These are phyloP conservation scores for Mortierella sp. DNA, from an alignment of 371 early-diverging fungal genomes.

Conservation along the genomic window DNA sequence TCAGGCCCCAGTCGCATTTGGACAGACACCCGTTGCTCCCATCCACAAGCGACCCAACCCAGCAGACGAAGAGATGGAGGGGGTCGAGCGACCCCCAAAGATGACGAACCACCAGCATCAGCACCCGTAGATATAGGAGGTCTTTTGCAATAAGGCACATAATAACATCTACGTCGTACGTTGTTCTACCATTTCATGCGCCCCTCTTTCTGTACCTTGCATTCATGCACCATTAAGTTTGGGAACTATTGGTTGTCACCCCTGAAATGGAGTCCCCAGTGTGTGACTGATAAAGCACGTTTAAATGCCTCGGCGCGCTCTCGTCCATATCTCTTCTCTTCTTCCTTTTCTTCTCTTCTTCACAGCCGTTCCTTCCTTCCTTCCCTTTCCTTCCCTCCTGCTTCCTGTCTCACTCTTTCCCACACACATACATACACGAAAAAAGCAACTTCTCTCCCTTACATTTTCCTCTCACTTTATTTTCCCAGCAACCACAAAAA, in stretches of 20 bases:
- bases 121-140: neutral
- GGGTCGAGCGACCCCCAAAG: conserved; percentile 34
- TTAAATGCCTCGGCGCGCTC: neutral
- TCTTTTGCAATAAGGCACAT: neutral
- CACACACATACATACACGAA: neutral
- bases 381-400: neutral
- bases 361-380: neutral
- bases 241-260: neutral
- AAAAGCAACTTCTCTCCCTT: neutral
- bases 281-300: too few species aligned
- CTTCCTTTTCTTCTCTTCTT: neutral
- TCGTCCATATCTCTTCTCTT: neutral
- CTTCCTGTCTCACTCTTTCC: neutral
- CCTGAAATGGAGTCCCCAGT: neutral
- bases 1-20: neutral
- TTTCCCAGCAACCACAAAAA: neutral
- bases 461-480: neutral
- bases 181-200: neutral
- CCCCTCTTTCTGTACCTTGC: neutral
- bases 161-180: neutral
- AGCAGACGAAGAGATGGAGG: conserved; percentile 31
- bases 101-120: conserved; percentile 18
- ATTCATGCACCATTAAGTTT: neutral
- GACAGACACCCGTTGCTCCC: neutral
- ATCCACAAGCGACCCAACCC: conserved; percentile 24